Percentiles rank a stretch among this genome's conserved stretches.
phyloP scores from a whole-genome alignment of 2,329 filamentous ascomycete genomes.

The Madurella fahalii region DNA sequence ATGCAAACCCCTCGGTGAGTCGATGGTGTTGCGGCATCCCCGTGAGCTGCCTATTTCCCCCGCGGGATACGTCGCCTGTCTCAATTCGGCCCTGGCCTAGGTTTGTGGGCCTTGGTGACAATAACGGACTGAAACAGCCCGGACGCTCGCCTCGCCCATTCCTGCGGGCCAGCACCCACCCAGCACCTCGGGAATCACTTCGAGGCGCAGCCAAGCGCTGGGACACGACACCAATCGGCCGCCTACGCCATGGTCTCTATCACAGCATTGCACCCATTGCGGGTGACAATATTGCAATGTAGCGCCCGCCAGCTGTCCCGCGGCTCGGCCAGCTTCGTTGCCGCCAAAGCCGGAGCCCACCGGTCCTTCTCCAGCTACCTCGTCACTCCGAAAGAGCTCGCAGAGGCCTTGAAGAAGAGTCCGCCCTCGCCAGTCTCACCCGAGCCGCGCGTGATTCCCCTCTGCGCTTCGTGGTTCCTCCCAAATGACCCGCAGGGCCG shows the following conservation, averaged over 20 bases:
- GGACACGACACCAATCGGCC: neutral
- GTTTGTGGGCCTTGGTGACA: neutral
- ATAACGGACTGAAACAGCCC: neutral
- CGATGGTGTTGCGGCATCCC: neutral
- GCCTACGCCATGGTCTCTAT: constrained; percentile 40
- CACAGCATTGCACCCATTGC: constrained; percentile 40
- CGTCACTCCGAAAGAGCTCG: constrained; percentile 77
- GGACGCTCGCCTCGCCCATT: too few relatives aligned
- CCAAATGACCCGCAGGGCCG: constrained; percentile 73
- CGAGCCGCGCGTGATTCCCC: constrained; percentile 76
- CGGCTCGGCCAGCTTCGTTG: constrained; percentile 7
- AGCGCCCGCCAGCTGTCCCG: constrained; percentile 31
- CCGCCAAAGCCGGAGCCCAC: constrained; percentile 28
- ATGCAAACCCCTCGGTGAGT: neutral
- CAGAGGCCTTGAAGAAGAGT: constrained; percentile 77
- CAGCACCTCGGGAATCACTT: neutral
- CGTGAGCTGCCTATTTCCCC: neutral
- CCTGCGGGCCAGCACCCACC: too few relatives aligned
- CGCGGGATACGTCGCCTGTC: neutral
- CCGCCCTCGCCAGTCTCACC: constrained; percentile 74
- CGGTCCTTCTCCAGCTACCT: constrained; percentile 74
- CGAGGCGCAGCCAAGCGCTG: neutral
- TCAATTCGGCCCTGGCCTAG: neutral
- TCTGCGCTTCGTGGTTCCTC: constrained; percentile 94
- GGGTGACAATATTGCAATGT: constrained; percentile 38